These are phyloP conservation scores for Colletotrichum somersetense DNA, from an alignment of 2,329 filamentous ascomycete genomes.

Conservation along the genomic window DNA sequence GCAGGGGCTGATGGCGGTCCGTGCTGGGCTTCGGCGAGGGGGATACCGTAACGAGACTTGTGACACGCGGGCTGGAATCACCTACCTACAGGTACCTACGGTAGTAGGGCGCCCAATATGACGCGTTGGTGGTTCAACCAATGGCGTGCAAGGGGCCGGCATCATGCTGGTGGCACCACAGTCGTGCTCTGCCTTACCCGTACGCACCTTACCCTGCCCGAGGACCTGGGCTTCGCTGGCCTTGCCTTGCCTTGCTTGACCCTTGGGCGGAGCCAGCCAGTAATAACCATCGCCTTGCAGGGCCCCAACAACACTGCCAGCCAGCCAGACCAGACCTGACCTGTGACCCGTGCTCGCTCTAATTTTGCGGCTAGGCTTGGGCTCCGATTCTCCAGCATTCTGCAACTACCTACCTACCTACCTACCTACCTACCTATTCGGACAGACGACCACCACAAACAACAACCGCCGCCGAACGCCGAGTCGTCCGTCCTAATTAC, in stretches of 20 bases:
- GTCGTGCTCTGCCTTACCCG: slow-evolving; percentile 24
- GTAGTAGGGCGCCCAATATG: background rate
- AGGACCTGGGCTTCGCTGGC: background rate
- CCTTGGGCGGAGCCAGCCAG: slow-evolving; percentile 5
- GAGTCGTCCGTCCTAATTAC: slow-evolving; percentile 29
- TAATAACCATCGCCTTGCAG: background rate
- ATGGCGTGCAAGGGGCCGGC: background rate
- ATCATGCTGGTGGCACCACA: slow-evolving; percentile 5
- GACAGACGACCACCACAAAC: slow-evolving; percentile 3
- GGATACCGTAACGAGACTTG: slow-evolving; percentile 15
- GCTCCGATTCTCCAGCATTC: slow-evolving; percentile 32
- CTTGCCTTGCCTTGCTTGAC: background rate
- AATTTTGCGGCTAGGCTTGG: slow-evolving; percentile 27
- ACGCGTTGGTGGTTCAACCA: background rate
- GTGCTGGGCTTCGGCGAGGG: slow-evolving; percentile 30
- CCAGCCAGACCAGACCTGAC: background rate
- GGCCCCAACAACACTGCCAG: background rate
- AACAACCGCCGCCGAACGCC: slow-evolving; percentile 14
- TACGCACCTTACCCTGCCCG: slow-evolving; percentile 15
- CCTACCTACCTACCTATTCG: background rate
- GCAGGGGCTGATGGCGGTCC: slow-evolving; percentile 31
- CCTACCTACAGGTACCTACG: background rate
- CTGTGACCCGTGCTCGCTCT: slow-evolving; percentile 6
- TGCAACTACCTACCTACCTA: slow-evolving; percentile 19
- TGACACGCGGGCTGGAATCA: slow-evolving; percentile 19